These are phyloP conservation scores for Trichosporon sp. DNA, from an alignment of 1,284 basidiomycete genomes.

Conservation along the genomic window DNA sequence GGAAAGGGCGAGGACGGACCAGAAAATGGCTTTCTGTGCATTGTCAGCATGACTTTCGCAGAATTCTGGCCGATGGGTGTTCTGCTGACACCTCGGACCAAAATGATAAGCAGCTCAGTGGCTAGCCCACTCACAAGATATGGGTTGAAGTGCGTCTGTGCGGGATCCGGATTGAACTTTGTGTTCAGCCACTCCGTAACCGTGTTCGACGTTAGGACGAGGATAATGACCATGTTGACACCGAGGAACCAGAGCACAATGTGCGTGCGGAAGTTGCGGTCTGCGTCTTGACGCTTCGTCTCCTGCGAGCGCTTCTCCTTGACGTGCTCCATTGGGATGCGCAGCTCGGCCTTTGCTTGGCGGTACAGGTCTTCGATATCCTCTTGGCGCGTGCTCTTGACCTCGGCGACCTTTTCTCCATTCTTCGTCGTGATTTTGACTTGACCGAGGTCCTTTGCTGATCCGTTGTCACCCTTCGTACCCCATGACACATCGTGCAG, in stretches of 20 bases:
- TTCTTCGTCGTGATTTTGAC: slow-evolving; percentile 76
- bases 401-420: slow-evolving; percentile 72
- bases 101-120: neutral
- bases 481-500: slow-evolving; percentile 79
- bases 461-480: slow-evolving; percentile 82
- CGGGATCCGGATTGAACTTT: slow-evolving; percentile 49
- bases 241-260: slow-evolving; percentile 80
- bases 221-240: slow-evolving; percentile 75
- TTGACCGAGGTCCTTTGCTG: slow-evolving; percentile 75
- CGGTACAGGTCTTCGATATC: slow-evolving; percentile 81
- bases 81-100: no score
- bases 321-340: slow-evolving; percentile 53
- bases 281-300: slow-evolving; percentile 75
- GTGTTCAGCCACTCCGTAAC: slow-evolving; percentile 54
- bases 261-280: slow-evolving; percentile 54
- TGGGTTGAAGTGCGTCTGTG: slow-evolving; percentile 63
- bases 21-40: slow-evolving; percentile 67
- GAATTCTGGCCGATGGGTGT: no score
- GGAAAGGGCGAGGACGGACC: slow-evolving; percentile 71
- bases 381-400: slow-evolving; percentile 70
- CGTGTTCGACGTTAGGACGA: slow-evolving; percentile 71
- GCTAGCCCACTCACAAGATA: slow-evolving; percentile 54
- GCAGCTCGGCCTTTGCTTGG: slow-evolving; percentile 63
- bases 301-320: slow-evolving; percentile 78
- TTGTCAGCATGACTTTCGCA: neutral